phyloP scores from a whole-genome alignment of 2,329 filamentous ascomycete genomes.

The Onygena corvina region DNA sequence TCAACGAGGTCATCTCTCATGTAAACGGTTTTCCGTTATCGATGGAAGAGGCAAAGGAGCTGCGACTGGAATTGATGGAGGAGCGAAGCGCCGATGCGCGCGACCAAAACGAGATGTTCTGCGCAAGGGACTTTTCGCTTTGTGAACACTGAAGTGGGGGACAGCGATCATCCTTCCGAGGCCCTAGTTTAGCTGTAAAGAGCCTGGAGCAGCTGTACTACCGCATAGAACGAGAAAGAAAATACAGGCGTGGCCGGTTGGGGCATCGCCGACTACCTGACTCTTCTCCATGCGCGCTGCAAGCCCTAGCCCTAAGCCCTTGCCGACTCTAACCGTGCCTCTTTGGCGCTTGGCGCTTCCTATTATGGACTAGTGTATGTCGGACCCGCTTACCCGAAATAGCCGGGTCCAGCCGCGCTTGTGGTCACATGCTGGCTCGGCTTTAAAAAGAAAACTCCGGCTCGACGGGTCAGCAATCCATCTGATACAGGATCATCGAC shows the following conservation, averaged over 20 bases:
- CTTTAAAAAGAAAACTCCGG: no score
- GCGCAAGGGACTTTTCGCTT: conserved; percentile 6
- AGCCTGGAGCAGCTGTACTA: no score
- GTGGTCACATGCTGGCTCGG: conserved; percentile 3
- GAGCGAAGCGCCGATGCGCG: conserved; percentile 10
- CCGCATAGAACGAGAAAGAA: no score
- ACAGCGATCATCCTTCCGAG: not conserved
- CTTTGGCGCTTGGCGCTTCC: not conserved
- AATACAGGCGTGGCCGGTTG: no score
- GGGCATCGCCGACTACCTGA: conserved; percentile 4
- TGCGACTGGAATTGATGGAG: conserved; percentile 15
- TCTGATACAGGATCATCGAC: no score
- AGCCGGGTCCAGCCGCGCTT: not conserved
- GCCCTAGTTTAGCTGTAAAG: no score
- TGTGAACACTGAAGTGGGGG: conserved; percentile 14
- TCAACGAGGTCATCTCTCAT: conserved; percentile 7
- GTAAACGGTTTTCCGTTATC: conserved; percentile 6
- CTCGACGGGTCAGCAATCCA: no score
- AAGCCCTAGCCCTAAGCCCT: conserved; percentile 5
- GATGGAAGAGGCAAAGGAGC: conserved; percentile 14
- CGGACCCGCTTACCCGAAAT: not conserved
- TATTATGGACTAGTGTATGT: not conserved
- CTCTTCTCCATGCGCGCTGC: not conserved
- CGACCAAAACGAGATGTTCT: not conserved
- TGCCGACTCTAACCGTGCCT: not conserved